Conservation (phyloP, 805 yeast genomes). For the Ogataea methanolica region DNA sequence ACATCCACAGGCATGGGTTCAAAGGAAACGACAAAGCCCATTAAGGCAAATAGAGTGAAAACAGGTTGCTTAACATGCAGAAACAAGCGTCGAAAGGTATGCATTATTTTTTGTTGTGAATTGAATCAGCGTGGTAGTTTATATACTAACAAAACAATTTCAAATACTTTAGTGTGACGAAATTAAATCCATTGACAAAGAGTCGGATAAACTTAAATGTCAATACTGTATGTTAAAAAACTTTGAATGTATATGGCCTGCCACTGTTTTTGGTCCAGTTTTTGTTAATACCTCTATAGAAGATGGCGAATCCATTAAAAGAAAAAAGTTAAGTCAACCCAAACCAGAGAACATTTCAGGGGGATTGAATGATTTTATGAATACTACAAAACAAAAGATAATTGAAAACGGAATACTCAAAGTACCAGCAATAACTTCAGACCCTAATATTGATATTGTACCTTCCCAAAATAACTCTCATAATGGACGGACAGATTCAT, state of each 20-base stretch:
- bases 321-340: constrained; percentile 2
- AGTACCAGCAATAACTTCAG: neutral
- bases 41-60: constrained; percentile 4
- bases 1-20: too few species aligned
- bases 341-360: constrained; percentile 2
- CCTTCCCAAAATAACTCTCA: too few species aligned
- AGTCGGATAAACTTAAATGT: constrained; percentile 6
- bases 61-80: constrained; percentile 12
- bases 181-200: constrained; percentile 4
- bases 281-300: constrained; percentile 6
- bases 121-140: neutral
- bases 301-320: constrained; percentile 5
- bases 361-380: neutral
- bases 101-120: neutral
- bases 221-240: constrained; percentile 4
- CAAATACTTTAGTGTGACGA: constrained; percentile 7
- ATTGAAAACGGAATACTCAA: neutral
- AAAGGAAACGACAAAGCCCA: neutral
- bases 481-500: too few species aligned
- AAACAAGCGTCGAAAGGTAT: constrained; percentile 6
- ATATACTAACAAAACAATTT: neutral
- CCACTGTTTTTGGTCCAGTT: constrained; percentile 6
- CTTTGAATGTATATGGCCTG: constrained; percentile 9
- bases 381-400: neutral
- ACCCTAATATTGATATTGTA: too few species aligned